Conservation (phyloP, 257 asterid genomes). For the Rauvolfia tetraphylla region DNA sequence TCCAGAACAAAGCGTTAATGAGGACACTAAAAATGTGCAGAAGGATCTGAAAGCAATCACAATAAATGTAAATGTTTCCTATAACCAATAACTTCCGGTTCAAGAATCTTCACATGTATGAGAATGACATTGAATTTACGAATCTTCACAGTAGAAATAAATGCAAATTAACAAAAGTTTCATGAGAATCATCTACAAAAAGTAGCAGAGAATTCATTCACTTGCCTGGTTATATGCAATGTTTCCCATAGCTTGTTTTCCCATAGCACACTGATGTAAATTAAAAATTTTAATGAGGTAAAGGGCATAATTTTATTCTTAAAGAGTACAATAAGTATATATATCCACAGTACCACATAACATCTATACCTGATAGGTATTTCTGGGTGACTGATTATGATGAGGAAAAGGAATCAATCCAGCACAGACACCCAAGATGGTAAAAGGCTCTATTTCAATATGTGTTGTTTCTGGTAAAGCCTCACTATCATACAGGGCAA, state of each 20-base stretch:
- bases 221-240: conserved; percentile 91
- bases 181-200: neutral
- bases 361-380: conserved; percentile 80
- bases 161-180: neutral
- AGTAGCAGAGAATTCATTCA: neutral
- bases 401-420: conserved; percentile 99
- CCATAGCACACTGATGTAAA: conserved; percentile 87
- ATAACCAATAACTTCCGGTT: neutral
- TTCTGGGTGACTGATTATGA: conserved; percentile 99
- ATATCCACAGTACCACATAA: neutral
- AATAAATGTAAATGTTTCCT: neutral
- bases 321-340: neutral
- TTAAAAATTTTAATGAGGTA: too few relatives aligned
- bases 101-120: neutral
- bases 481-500: conserved; percentile 81
- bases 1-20: neutral
- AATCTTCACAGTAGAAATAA: neutral
- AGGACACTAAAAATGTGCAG: neutral
- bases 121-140: neutral
- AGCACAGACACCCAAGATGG: conserved; percentile 84
- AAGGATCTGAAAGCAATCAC: neutral
- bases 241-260: conserved; percentile 99
- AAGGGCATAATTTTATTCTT: neutral
- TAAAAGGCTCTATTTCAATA: conserved; percentile 95
- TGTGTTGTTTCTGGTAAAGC: conserved; percentile 78